phyloP scores from a whole-genome alignment of 139 green algal species.

The Gonium pectorale region DNA sequence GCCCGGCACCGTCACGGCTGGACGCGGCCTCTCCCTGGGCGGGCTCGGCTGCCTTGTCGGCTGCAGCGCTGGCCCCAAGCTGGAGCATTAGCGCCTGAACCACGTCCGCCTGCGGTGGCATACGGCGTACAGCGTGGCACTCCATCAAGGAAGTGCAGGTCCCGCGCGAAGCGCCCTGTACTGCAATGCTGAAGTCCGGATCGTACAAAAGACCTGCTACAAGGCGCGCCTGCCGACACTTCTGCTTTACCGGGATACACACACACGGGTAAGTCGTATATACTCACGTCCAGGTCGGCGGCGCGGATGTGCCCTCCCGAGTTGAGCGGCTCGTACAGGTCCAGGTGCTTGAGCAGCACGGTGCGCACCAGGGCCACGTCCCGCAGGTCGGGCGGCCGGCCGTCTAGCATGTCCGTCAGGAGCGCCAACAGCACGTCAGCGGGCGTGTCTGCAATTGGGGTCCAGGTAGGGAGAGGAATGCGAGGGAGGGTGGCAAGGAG shows the following conservation, averaged over 20 bases:
- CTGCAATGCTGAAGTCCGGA: not conserved
- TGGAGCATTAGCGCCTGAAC: constrained; percentile 1
- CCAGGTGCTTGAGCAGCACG: not conserved
- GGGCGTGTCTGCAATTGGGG: constrained; percentile 44
- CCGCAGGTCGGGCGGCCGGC: not conserved
- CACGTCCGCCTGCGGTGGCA: not conserved
- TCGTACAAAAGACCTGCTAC: no score
- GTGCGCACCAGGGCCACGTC: constrained; percentile 11
- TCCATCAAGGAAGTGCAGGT: not conserved
- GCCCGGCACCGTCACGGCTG: no score
- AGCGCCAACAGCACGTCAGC: constrained; percentile 59
- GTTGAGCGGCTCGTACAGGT: not conserved
- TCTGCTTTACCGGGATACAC: not conserved
- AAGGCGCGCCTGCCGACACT: not conserved
- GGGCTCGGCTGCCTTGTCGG: not conserved
- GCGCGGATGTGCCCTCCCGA: not conserved
- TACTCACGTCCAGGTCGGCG: constrained; percentile 8
- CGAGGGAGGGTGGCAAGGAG: no score
- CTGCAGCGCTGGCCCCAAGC: not conserved
- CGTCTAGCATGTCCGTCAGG: constrained; percentile 47
- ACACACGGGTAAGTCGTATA: not conserved
- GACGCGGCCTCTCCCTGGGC: no score
- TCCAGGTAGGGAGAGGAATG: no score
- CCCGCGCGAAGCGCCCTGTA: not conserved
- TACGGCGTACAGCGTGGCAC: not conserved